Evolutionary conservation across 2,329 filamentous ascomycete species (phyloP).

Genomic region (Onygenales sp.): DNA sequence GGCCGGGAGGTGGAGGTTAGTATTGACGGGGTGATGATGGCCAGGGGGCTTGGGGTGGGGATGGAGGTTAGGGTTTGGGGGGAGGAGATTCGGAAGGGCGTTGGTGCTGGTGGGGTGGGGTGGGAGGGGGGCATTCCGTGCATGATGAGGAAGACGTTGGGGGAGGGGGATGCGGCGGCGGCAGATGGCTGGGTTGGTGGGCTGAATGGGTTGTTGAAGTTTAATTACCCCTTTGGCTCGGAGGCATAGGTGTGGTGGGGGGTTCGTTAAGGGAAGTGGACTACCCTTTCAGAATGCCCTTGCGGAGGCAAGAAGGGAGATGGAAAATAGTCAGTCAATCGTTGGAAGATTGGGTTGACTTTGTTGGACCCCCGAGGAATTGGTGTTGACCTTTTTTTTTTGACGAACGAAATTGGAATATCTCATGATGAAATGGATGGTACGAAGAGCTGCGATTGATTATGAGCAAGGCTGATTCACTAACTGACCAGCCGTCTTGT

Average conservation of each 20-base stretch:
- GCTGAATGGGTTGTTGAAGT: slow-evolving; percentile 85
- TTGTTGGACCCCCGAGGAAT: too few species aligned
- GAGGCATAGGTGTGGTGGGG: slow-evolving; percentile 18
- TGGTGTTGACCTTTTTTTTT: too few species aligned
- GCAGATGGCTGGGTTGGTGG: slow-evolving; percentile 97
- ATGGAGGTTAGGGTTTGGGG: slow-evolving; percentile 84
- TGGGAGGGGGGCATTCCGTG: slow-evolving; percentile 81
- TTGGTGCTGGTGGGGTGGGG: slow-evolving; percentile 25
- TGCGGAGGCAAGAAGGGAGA: too few species aligned
- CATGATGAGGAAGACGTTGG: slow-evolving; percentile 59
- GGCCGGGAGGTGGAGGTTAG: slow-evolving; percentile 68
- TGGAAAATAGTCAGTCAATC: too few species aligned
- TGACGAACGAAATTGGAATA: too few species aligned
- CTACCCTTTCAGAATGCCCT: too few species aligned
- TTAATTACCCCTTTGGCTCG: slow-evolving; percentile 92
- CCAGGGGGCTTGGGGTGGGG: slow-evolving; percentile 58
- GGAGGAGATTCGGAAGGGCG: slow-evolving; percentile 56
- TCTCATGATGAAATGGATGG: too few species aligned
- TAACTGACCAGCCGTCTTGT: background rate
- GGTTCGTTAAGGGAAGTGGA: too few species aligned
- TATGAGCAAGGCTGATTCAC: background rate
- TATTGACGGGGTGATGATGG: slow-evolving; percentile 62
- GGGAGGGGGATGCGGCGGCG: slow-evolving; percentile 32
- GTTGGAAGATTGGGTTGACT: too few species aligned
- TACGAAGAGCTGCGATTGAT: too few species aligned